Evolutionary conservation across 2,329 filamentous ascomycete genomes (phyloP), one percentile per base, ranked within the genome.

Genomic region (Ascocoryne sarcoides): DNA sequence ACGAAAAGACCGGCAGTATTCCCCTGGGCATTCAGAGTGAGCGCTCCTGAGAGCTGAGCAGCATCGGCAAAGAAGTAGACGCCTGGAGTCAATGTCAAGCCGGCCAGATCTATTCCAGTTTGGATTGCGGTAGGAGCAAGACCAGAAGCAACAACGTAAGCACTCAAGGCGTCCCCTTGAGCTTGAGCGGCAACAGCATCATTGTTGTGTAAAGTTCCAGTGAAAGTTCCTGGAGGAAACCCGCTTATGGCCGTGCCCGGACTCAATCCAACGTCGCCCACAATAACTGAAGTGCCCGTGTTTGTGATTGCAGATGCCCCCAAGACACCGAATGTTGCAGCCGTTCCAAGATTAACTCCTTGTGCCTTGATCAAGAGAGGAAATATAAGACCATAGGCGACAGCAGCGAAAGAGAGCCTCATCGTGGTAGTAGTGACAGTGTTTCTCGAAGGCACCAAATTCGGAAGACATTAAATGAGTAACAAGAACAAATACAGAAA

Each of bases 161-260:
- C 41, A 8, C 43, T 39, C 1, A 14, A 18, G 5, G 42, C 44
- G 32, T 45, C 45, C 12, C 35, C 35, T 36, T 39, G 28, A 9
- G 40, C 40, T 17, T 17, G 26, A 10, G 33, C 20, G 7, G 37
- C 37, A 3, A 18, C 19, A 10, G 14, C 31, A n/a, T n/a, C n/a
- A 8, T 20, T 28, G 10, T 31, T 30, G 18, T 36, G 30, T 15
- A 29, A 29, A 5, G 36, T 44, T 8, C 47, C 47, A 12, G 32
- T 37, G 20, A 18, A 37, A 5, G 30, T 14, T 18, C 45, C 49
- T 4, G 47, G 45, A 5, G 43, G 44, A 31, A 51, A 49, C 10
- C 49, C 49, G 3, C 37, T 50, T 29, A 51, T 49, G 5, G 47
- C 42, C 16, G 38, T 38, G 15, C 49, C 49, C 5, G 36, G 30